Base-by-base conservation (phyloP, 371 early-diverging fungal genomes). In the Mortierella sp. region DNA sequence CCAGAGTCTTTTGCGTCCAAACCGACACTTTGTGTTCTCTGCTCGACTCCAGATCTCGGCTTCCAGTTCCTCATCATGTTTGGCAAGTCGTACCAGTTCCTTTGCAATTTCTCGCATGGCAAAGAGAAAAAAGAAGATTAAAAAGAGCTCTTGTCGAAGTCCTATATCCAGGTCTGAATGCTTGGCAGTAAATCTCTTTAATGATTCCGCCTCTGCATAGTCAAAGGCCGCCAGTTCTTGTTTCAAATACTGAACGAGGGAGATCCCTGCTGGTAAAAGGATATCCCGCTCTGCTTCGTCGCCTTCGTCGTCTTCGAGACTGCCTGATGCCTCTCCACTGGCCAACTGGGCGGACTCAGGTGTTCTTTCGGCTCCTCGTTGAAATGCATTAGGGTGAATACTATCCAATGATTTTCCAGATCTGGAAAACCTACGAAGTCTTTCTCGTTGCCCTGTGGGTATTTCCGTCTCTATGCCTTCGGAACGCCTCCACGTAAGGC, bases 121-220 rank as follows among this genome's bases (percentile, higher is more conserved):
- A 57, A 86, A 86, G 7, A 86, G 83, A 57, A 86, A 88, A 55
- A 85, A 88, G 66, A 88, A 88, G 14, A 88, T 85, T 30, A 88
- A 65, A 64, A 85, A 88, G 0, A 85, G 55, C 46, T 88, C 86
- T 68, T 86, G 85, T 14, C 85, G 75, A 60, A 82, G 82, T 11
- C 85, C 84, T 1, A 84, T 56, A 62, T 85, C 85, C 37, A 87
- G 43, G 1, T 73, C 44, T 1, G 60, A 46, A 18, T 60, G 60
- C 9, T 43, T 12, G 14, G 30, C 43, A 9, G 46, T 66, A 53
- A 57, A 48, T 21, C 30, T 19, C 21, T 55, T 14, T n/a, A 59
- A 29, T 58, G 47, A 25, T 18, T 23, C 25, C 21, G 53, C 43
- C 1, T 74, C 72, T 6, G 66, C 46, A 6, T 60, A 14, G 11